Base-by-base conservation (phyloP, 148 eudicot genomes). In the Dianthus caryophyllus region DNA sequence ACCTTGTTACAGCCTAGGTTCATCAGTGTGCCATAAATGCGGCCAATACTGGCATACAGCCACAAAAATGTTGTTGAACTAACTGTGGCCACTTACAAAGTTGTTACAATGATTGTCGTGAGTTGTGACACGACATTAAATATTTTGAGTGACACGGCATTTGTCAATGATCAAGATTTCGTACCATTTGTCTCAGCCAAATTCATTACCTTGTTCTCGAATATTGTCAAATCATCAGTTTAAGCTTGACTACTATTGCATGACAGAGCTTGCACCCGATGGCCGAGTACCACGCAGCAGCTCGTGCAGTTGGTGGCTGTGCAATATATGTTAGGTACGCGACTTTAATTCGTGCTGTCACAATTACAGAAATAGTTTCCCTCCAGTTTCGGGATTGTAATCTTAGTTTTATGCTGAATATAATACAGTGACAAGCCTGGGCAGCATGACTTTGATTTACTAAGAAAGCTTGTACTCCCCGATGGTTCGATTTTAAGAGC, bases 241-340 rank as follows among this genome's bases (percentile, higher is more conserved):
- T n/a, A 13, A 29, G 25, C 56, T 65, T 31, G 47, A 21, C 64
- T 30, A 48, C 51, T 70, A 12, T 66, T 55, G 25, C 64, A 21
- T 73, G 67, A 57, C 61, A 90, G 97, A 91, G 97, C 78, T 73
- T 88, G 71, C 97, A 91, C 74, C 89, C 87, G 54, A 91, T 91
- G 97, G 95, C 95, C 39, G 97, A 86, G 71, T 91, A 91, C 79
- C 97, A 91, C 64, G 97, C 81, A 73, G 97, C 95, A 25, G 97
- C 95, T 72, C 91, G 95, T 29, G 95, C 97, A 16, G 86, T 91
- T 46, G 95, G 97, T 65, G 97, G 97, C 18, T 88, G 97, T 77
- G 82, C 91, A 60, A 88, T 91, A 16, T 91, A 91, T 78, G 97
- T 91, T 76, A 90, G 97, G 97, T 85, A 66, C 16, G 44, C 57